These are phyloP conservation scores for Pyrrhoderma lamaoense DNA, from an alignment of 1,284 basidiomycete genomes.

Conservation along the genomic window DNA sequence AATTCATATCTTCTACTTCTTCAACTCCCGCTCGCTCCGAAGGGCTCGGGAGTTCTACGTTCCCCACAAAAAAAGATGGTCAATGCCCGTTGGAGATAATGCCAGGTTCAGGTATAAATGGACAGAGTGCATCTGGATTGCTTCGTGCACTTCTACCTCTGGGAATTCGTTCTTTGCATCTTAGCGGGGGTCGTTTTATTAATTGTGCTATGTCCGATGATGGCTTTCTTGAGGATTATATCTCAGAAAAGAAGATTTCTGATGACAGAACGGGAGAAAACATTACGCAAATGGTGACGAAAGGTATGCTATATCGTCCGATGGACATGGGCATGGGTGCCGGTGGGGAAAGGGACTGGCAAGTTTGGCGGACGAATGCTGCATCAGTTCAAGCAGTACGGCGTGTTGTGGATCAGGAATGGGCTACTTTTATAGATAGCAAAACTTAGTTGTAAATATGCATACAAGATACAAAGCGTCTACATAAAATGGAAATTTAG, in stretches of 20 bases:
- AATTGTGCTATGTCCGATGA: background rate
- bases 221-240: no score
- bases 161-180: conserved; percentile 58
- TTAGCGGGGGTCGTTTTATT: conserved; percentile 61
- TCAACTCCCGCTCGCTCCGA: conserved; percentile 18
- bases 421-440: background rate
- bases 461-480: no score
- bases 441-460: no score
- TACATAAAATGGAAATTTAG: no score
- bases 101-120: conserved; percentile 67
- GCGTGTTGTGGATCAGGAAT: conserved; percentile 33
- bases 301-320: conserved; percentile 40
- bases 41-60: no score
- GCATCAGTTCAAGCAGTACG: conserved; percentile 46
- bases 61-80: conserved; percentile 15
- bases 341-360: conserved; percentile 51
- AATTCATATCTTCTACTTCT: conserved; percentile 20
- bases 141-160: conserved; percentile 43
- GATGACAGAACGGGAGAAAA: background rate
- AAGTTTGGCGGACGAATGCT: conserved; percentile 54
- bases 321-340: conserved; percentile 63
- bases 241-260: no score
- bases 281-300: background rate
- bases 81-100: conserved; percentile 36
- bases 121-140: conserved; percentile 40